Evolutionary conservation across 306 rosid species (phyloP).

Genomic region (Rubus parviflorus): DNA sequence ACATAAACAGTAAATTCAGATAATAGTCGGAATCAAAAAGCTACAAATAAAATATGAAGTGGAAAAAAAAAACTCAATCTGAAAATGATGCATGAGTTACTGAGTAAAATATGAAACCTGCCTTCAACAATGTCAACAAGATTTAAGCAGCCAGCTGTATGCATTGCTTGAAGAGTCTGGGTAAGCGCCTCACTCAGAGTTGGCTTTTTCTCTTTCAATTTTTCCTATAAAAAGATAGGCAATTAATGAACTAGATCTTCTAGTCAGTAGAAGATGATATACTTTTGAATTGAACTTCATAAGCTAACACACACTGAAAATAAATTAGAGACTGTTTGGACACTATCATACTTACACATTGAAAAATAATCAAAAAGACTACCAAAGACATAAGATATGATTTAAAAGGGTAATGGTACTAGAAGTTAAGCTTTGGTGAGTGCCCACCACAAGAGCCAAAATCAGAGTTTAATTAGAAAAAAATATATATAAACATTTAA

Average conservation of each 20-base stretch:
- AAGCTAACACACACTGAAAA: not conserved
- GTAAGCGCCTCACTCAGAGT: conserved; percentile 61
- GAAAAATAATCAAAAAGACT: not conserved
- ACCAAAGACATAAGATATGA: not conserved
- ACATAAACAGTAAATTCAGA: not conserved
- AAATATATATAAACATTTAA: not conserved
- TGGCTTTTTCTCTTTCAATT: conserved; percentile 97
- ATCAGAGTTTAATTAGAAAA: not conserved
- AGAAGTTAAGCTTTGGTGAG: not conserved
- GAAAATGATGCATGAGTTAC: conserved; percentile 6
- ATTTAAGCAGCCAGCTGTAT: conserved; percentile 87
- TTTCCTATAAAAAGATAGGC: conserved; percentile 57
- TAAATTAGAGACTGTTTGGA: not conserved
- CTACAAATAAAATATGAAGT: not conserved
- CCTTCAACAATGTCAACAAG: conserved; percentile 90
- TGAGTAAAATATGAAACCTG: conserved; percentile 35
- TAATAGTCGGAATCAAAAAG: not conserved
- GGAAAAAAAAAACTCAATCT: not conserved
- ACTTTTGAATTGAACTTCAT: not conserved
- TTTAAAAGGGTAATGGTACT: not conserved
- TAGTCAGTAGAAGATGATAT: not conserved
- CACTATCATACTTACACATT: not conserved
- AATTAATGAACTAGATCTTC: not conserved
- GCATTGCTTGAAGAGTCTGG: conserved; percentile 91
- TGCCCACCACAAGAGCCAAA: not conserved